Conservation (phyloP, 1,284 basidiomycete genomes). For the Naganishia cerealis region DNA sequence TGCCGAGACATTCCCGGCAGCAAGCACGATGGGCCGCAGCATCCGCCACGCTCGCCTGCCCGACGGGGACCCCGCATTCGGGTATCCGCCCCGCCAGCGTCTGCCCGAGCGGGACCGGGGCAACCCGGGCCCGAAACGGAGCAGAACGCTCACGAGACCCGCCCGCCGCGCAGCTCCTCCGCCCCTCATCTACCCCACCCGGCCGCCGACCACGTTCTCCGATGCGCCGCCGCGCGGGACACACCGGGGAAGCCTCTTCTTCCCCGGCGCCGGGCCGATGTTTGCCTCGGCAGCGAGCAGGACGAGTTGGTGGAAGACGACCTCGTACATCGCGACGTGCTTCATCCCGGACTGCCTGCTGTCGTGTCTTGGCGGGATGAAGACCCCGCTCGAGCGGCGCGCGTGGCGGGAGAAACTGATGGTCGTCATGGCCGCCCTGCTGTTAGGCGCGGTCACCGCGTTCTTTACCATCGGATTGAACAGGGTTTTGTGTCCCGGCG, state of each 20-base stretch:
- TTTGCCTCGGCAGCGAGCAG: neutral
- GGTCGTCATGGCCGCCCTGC: slow-evolving; percentile 78
- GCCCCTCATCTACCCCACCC: slow-evolving; percentile 80
- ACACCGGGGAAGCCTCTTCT: neutral
- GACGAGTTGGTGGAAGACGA: slow-evolving; percentile 30
- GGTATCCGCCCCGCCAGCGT: neutral
- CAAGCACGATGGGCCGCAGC: neutral
- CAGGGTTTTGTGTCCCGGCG: slow-evolving; percentile 79
- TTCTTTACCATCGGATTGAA: slow-evolving; percentile 95
- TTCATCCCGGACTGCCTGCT: slow-evolving; percentile 24
- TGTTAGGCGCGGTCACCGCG: slow-evolving; percentile 77
- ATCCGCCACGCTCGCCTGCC: neutral
- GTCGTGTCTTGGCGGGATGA: slow-evolving; percentile 54
- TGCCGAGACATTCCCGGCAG: neutral
- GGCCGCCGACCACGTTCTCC: slow-evolving; percentile 54
- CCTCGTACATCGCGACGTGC: slow-evolving; percentile 8
- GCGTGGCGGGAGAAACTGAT: slow-evolving; percentile 99
- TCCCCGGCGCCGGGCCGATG: neutral
- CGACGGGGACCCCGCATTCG: neutral
- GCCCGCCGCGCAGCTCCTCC: slow-evolving; percentile 85
- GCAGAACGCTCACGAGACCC: slow-evolving; percentile 92
- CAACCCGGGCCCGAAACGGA: slow-evolving; percentile 58
- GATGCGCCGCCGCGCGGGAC: slow-evolving; percentile 43
- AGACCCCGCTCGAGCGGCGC: slow-evolving; percentile 72
- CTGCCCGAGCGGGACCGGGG: neutral